Conservation (phyloP, 768 basidiomycete species). For the Erythrobasidium yunnanense region DNA sequence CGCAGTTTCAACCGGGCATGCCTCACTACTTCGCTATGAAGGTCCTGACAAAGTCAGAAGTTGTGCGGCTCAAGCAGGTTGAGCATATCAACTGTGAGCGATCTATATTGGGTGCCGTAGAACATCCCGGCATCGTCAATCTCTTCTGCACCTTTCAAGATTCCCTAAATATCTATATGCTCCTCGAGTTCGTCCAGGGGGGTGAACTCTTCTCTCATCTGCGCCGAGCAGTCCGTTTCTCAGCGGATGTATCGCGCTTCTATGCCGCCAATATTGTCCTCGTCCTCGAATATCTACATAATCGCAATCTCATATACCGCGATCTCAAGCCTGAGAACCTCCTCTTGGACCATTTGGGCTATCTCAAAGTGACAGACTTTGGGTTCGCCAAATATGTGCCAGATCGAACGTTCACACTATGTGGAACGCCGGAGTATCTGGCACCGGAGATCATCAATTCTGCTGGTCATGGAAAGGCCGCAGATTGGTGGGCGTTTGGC, state of each 20-base stretch:
- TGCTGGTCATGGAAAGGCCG: conserved; percentile 93
- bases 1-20: conserved; percentile 47
- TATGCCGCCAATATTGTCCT: conserved; percentile 93
- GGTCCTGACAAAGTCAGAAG: conserved; percentile 71
- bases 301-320: conserved; percentile 93
- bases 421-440: conserved; percentile 90
- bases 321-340: conserved; percentile 98
- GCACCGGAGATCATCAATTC: conserved; percentile 75
- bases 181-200: conserved; percentile 58
- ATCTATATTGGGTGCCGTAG: conserved; percentile 77
- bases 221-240: conserved; percentile 84
- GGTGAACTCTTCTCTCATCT: conserved; percentile 96
- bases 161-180: conserved; percentile 92
- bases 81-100: conserved; percentile 97
- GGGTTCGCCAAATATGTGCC: conserved; percentile 86
- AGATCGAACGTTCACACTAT: conserved; percentile 95
- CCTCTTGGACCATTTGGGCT: conserved; percentile 69
- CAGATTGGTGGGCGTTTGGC: conserved; percentile 99
- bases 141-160: conserved; percentile 76
- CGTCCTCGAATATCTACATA: conserved; percentile 86
- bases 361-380: conserved; percentile 91
- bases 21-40: conserved; percentile 73
- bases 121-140: conserved; percentile 93
- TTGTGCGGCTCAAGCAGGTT: conserved; percentile 79
- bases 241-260: conserved; percentile 93